A percentile compares a stretch with the other conserved stretches of the same genome.
Conservation (phyloP, 352 stramenopile genomes). For the Saprolegnia diclina region DNA sequence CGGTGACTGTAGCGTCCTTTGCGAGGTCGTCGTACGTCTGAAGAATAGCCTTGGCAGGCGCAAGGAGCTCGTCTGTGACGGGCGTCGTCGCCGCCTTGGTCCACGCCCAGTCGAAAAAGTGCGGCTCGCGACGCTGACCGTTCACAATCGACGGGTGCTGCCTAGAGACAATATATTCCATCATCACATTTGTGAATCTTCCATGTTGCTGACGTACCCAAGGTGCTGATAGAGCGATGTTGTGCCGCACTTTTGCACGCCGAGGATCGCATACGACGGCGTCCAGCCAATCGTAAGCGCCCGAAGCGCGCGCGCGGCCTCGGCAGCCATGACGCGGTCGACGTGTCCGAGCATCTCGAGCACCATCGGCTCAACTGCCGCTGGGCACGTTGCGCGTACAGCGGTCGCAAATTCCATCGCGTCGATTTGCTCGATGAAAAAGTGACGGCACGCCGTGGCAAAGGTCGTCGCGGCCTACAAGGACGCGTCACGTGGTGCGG, state of each 20-base stretch:
- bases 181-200: background rate
- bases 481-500: background rate
- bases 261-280: conserved; percentile 55
- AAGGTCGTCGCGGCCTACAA: conserved; percentile 28
- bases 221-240: conserved; percentile 58
- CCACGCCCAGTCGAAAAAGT: conserved; percentile 67
- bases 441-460: conserved; percentile 41
- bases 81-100: conserved; percentile 32
- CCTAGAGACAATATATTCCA: conserved; percentile 16
- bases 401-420: conserved; percentile 34
- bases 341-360: conserved; percentile 43
- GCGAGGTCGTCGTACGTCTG: conserved; percentile 22
- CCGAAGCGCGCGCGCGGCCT: conserved; percentile 30
- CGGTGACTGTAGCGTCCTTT: conserved; percentile 6
- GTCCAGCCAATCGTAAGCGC: conserved; percentile 29
- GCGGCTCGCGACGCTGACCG: conserved; percentile 55
- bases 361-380: conserved; percentile 33
- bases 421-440: conserved; percentile 57
- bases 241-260: conserved; percentile 57
- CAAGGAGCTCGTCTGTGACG: conserved; percentile 31
- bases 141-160: conserved; percentile 86
- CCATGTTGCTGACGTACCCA: conserved; percentile 8
- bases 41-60: conserved; percentile 32
- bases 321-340: conserved; percentile 35
- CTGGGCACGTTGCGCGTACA: background rate